phyloP scores from a whole-genome alignment of 2,329 filamentous ascomycete species.

The Myriosclerotinia duriaeana region DNA sequence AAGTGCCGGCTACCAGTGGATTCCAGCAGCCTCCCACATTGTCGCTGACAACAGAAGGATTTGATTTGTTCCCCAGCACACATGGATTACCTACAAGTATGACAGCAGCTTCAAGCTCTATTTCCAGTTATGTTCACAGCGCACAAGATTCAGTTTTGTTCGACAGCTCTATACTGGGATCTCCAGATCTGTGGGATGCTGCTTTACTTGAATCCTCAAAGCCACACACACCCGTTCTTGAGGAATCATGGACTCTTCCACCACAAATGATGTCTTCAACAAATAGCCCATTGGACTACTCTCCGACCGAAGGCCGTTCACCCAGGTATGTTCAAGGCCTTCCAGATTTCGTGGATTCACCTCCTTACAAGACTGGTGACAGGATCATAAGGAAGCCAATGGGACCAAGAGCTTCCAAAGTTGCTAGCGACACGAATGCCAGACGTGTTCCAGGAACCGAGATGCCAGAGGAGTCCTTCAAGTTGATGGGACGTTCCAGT shows the following conservation, averaged over 20 bases:
- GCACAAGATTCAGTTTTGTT: constrained; percentile 33
- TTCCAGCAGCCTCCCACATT: constrained; percentile 27
- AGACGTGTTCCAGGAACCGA: constrained; percentile 33
- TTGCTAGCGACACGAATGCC: constrained; percentile 34
- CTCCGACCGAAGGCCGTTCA: constrained; percentile 36
- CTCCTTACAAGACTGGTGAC: constrained; percentile 37
- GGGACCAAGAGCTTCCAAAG: constrained; percentile 39
- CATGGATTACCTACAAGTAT: constrained; percentile 29
- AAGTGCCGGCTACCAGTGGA: constrained; percentile 32
- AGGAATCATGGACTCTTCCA: constrained; percentile 33
- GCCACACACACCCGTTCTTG: constrained; percentile 33
- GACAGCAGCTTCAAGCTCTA: constrained; percentile 27
- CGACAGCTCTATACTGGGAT: constrained; percentile 28
- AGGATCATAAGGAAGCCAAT: constrained; percentile 37
- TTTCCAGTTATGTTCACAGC: constrained; percentile 29
- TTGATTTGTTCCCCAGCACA: constrained; percentile 32
- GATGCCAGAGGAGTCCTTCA: constrained; percentile 37
- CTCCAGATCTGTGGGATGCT: constrained; percentile 36
- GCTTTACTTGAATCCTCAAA: constrained; percentile 36
- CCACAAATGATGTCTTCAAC: constrained; percentile 33
- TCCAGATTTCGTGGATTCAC: constrained; percentile 35
- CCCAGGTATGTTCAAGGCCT: constrained; percentile 39
- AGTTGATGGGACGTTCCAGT: constrained; percentile 37
- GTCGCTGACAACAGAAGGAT: constrained; percentile 32
- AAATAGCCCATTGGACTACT: constrained; percentile 38